A percentile compares a stretch with the other conserved stretches of the same genome.
phyloP scores from a whole-genome alignment of 106 monocot genomes.

The Apostasia shenzhenica region DNA sequence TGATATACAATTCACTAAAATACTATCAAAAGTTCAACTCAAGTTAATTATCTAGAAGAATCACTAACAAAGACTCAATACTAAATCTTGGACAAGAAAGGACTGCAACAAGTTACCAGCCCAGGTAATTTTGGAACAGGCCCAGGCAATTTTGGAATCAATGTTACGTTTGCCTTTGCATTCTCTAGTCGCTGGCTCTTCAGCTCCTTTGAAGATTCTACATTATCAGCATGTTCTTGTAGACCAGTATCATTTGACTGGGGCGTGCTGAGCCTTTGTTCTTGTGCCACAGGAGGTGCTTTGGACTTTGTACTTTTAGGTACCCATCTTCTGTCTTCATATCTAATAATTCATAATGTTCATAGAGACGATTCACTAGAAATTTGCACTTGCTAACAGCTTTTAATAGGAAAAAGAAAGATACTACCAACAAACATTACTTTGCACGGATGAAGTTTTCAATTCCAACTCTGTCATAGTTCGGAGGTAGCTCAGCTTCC shows the following conservation, averaged over 20 bases:
- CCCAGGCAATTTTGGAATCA: slow-evolving; percentile 28
- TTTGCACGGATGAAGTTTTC: slow-evolving; percentile 97
- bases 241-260: slow-evolving; percentile 18
- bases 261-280: slow-evolving; percentile 19
- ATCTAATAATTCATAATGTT: slow-evolving; percentile 31
- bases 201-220: slow-evolving; percentile 21
- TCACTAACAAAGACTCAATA: no score
- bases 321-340: slow-evolving; percentile 95
- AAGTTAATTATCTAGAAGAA: no score
- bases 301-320: slow-evolving; percentile 42
- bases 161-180: slow-evolving; percentile 27
- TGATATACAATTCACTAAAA: no score
- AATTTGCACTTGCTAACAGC: not conserved
- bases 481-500: slow-evolving; percentile 93
- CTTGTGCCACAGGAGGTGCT: slow-evolving; percentile 23
- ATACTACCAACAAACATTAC: slow-evolving; percentile 32
- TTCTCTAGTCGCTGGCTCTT: slow-evolving; percentile 16
- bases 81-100: not conserved
- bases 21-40: no score
- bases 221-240: slow-evolving; percentile 14
- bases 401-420: not conserved
- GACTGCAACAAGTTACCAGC: slow-evolving; percentile 27
- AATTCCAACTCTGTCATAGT: slow-evolving; percentile 97
- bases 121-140: slow-evolving; percentile 30
- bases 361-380: not conserved